Base-by-base conservation (phyloP, 1,139 yeast genomes). In the Candida neerlandica region DNA sequence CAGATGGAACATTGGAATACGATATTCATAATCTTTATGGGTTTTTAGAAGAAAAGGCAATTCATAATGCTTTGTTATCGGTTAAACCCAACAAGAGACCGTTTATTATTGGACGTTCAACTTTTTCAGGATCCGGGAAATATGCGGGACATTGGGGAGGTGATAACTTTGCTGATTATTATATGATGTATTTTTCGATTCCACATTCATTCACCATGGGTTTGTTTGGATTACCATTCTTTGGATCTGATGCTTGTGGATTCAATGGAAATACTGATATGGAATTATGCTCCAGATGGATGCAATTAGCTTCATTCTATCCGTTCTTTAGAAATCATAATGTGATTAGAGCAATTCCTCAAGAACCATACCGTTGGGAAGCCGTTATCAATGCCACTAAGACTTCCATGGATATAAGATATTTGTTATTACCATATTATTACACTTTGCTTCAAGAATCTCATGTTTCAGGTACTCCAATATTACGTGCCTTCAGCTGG, bases 1-100 rank as follows among this genome's bases (percentile, higher is more conserved):
- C 56, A 18, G 66, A 64, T 47, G 72, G 72, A 2, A 60, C 65
- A 10, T 45, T 62, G 30, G 71, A 69, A 49, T 69, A 67, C 51
- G 71, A 62, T 30, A 53, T 62, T 30, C 65, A 60, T 42, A 59
- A 57, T 42, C 50, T 62, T 29, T 61, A 55, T 45, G 65, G 65
- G 5, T 55, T 47, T 47, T 45, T 56, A 40, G 60, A 60, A 51
- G 62, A 55, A 49, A 57, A 52, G 21, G 63, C 64, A 11, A 59
- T 60, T 34, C 56, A 57, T 46, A 40, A 58, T 39, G 62, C 64
- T 5, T 55, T 61, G 37, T 47, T 59, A 30, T 56, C 58, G 15
- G 51, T 57, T 14, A 42, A 47, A 11, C 58, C 61, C n/a, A 52
- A 59, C 40, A 60, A 58, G 47, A 56, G 66, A 47, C 65, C 65